Evolutionary conservation across 1,284 basidiomycete genomes (phyloP), one percentile per base, ranked within the genome.

Genomic region (Boletellus dicymbophilus): DNA sequence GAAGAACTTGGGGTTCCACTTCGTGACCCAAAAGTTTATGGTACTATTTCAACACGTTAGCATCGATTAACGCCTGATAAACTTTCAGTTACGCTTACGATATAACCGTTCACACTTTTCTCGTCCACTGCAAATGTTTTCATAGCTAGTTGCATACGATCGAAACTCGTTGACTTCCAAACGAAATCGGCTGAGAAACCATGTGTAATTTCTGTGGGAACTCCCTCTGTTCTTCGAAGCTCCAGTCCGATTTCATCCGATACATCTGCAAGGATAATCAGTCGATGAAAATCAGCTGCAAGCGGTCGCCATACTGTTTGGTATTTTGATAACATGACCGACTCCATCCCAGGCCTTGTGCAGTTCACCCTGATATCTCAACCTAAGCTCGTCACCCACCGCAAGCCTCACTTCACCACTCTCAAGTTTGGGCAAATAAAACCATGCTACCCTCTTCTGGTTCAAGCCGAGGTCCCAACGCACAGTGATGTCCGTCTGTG

Each of bases 81-180:
- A 27, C 30, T 38, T 39, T 34, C 46, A 27, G 44, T 9, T 41
- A 4, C 34, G 49, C 52, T 51, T 70, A 95, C 93, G 52, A 99
- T 98, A 64, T 98, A 98, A 6, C 94, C 96, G 65, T 93, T 96
- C 59, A 99, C 96, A 69, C 94, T 97, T 79, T 98, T 97, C 72
- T 99, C 96, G 62, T 99, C 96, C 22, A 98, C 90, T 11, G 97
- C 96, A 69, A 99, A 99, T 2, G 95, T 98, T 79, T 97, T 98
- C 95, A 99, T 98, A 2, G 97, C 97, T 43, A 93, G 79, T 68
- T 99, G 97, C 97, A 99, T 99, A 47, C 97, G 84, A 69, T 98
- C 96, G 62, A 99, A 99, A 66, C 94, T 97, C 1, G 97, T 99
- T 8, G 94, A 95, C 72, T 99, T 99, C 97, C 97, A 99, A 15